Conservation (phyloP, 805 yeast genomes). For the Ogataea naganishii region DNA sequence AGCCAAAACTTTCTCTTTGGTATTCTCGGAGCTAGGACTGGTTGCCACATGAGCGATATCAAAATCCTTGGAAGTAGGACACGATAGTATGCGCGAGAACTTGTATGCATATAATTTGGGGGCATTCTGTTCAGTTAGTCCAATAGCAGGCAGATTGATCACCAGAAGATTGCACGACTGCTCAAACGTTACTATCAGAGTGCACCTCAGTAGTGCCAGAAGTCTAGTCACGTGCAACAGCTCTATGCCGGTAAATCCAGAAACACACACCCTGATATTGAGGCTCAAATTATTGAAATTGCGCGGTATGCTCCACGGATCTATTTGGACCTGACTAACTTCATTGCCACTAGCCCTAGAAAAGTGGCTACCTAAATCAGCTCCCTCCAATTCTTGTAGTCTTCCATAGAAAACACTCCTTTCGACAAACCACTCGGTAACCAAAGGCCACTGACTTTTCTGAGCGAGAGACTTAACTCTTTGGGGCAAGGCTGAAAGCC, state of each 20-base stretch:
- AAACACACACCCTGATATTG: constrained; percentile 24
- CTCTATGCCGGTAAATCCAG: constrained; percentile 23
- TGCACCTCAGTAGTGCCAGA: constrained; percentile 43
- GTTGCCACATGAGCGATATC: no score
- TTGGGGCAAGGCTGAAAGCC: no score
- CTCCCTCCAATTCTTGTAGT: constrained; percentile 15
- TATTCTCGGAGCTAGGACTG: constrained; percentile 22
- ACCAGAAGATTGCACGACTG: constrained; percentile 47
- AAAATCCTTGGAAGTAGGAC: constrained; percentile 19
- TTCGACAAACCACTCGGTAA: constrained; percentile 23
- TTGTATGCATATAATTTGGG: constrained; percentile 32
- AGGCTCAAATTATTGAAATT: constrained; percentile 15
- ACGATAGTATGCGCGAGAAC: constrained; percentile 11
- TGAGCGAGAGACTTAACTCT: constrained; percentile 7
- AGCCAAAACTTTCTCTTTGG: constrained; percentile 47
- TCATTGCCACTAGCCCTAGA: constrained; percentile 1
- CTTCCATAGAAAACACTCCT: constrained; percentile 17
- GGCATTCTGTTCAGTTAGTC: constrained; percentile 29
- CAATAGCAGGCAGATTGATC: constrained; percentile 39
- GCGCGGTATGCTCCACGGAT: constrained; percentile 20
- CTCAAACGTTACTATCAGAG: constrained; percentile 38
- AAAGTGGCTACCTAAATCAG: constrained; percentile 7
- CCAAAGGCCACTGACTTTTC: constrained; percentile 17
- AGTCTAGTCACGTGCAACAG: constrained; percentile 39
- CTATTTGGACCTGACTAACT: constrained; percentile 5